Evolutionary conservation across 1,284 basidiomycete genomes (phyloP), one percentile per base, ranked within the genome.

Genomic region (Ganoderma resinaceum): DNA sequence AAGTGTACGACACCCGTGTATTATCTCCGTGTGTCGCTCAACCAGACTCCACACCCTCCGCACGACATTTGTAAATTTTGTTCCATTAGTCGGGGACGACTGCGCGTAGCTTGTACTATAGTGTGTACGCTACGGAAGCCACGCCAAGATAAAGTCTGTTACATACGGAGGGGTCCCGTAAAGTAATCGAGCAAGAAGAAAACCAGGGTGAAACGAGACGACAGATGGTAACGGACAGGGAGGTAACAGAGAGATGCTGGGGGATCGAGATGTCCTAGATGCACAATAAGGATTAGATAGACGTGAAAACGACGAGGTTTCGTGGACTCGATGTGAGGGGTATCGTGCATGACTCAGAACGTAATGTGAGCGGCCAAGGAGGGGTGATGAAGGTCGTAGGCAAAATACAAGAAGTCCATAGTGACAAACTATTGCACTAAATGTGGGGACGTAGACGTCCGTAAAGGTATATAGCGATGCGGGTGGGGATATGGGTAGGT

Each of bases 201-300:
- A 63, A n/a, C 53, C 33, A 52, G 60, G 49, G 52, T 23, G 49
- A 61, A 31, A 38, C 26, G 58, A 61, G 29, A 61, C 33, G 59
- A 38, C 40, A 59, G 31, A 18, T 33, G 63, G 18, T n/a, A 14
- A 16, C n/a, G 43, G 60, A 49, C 33, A 62, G 16, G 6, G 53
- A 42, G 29, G 40, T 18, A 52, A 26, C 55, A 57, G 60, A 42
- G 49, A 35, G 49, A 57, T 29, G 35, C 43, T 20, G 52, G 62
- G 12, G 46, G 4, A 26, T 49, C 46, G 46, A 43, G 46, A 62
- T 63, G 68, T 66, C 67, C 67, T 68, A 66, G 66, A 68, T 73
- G 67, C 70, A 73, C 66, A 73, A 62, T 70, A 70, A 61, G 67
- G 26, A 73, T 73, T 69, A 70, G 65, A 66, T 70, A 26, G 46